A percentile compares a stretch with the other conserved stretches of the same genome.
Conservation (phyloP, 169 alveolate genomes). For the Toxoplasma gondii region DNA sequence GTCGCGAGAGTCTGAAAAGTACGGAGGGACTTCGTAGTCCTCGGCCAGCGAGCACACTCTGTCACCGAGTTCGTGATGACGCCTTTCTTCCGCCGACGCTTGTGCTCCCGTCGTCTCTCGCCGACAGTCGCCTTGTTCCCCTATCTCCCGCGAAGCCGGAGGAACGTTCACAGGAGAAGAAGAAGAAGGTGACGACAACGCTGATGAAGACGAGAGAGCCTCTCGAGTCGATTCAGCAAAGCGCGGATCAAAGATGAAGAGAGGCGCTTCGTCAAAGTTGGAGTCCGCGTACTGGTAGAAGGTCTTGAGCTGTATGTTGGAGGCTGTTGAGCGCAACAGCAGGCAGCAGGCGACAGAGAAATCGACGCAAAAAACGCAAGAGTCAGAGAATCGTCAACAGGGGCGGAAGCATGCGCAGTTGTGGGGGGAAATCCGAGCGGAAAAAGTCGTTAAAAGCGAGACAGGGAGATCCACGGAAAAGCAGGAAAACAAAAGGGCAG, state of each 20-base stretch:
- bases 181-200: neutral
- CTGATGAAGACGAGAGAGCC: neutral
- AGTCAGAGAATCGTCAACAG: too few relatives aligned
- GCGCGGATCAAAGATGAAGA: conserved; percentile 28
- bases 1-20: neutral
- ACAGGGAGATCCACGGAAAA: neutral
- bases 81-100: neutral
- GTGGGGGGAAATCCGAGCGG: neutral
- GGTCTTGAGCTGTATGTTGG: neutral
- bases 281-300: neutral
- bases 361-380: too few relatives aligned
- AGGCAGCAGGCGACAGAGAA: neutral
- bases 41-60: neutral
- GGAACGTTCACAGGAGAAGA: neutral
- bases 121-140: too few relatives aligned
- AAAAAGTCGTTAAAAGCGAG: neutral
- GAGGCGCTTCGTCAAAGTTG: conserved; percentile 23
- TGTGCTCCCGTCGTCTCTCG: too few relatives aligned
- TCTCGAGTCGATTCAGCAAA: neutral
- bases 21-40: neutral
- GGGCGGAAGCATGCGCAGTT: too few relatives aligned
- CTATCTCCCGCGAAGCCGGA: too few relatives aligned
- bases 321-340: neutral
- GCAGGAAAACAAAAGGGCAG: neutral
- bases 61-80: neutral